Conservation (phyloP, 1,284 basidiomycete genomes). For the Ustilago crameri region DNA sequence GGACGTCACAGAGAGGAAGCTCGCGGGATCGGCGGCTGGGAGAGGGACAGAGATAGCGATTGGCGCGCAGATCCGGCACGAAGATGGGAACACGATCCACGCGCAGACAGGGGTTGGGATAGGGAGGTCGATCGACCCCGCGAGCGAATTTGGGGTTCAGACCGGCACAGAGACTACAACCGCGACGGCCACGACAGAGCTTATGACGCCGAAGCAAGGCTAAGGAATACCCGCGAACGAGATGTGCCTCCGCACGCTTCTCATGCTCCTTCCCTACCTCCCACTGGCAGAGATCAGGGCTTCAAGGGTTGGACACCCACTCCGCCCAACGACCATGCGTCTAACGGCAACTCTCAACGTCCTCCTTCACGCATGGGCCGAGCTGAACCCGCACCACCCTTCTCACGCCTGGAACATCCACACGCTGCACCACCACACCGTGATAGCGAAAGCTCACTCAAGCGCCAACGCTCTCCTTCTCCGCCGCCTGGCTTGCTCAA, state of each 20-base stretch:
- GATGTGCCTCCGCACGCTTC: background rate
- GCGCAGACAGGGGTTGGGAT: conserved; percentile 17
- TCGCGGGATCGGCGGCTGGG: background rate
- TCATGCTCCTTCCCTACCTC: background rate
- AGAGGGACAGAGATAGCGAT: background rate
- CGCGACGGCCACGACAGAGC: background rate
- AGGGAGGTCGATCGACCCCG: background rate
- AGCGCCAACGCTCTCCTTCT: conserved; percentile 39
- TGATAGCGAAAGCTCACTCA: conserved; percentile 3
- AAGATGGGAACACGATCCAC: background rate
- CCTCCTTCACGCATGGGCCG: conserved; percentile 36
- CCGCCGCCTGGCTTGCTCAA: conserved; percentile 44
- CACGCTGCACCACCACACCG: background rate
- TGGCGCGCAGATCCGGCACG: conserved; percentile 4
- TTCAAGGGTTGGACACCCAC: conserved; percentile 29
- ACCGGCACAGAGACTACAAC: background rate
- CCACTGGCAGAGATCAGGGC: conserved; percentile 13
- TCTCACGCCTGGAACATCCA: conserved; percentile 13
- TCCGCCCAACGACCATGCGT: conserved; percentile 11
- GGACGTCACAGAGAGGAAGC: background rate
- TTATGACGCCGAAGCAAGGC: background rate
- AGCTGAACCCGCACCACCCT: conserved; percentile 17
- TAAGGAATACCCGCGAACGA: background rate
- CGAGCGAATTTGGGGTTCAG: conserved; percentile 5
- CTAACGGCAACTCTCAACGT: conserved; percentile 12